Conservation (phyloP, 805 yeast genomes). For the Sugiyamaella lignohabitans region DNA sequence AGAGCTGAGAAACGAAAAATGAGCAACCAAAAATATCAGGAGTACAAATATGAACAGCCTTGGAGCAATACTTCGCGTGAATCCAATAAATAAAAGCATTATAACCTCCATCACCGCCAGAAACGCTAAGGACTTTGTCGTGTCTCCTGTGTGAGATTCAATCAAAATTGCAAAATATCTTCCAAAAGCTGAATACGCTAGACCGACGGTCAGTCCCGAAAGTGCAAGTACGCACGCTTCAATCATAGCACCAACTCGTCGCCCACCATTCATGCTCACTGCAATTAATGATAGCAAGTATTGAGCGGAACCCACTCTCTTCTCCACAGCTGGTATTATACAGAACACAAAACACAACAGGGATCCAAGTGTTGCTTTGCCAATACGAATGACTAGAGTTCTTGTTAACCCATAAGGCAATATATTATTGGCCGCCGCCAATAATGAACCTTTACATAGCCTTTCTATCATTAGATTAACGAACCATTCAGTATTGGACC, state of each 20-base stretch:
- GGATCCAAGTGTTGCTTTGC: conserved; percentile 15
- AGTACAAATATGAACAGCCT: conserved; percentile 43
- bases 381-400: conserved; percentile 12
- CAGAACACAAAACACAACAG: conserved; percentile 37
- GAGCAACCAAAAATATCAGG: conserved; percentile 44
- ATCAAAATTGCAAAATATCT: conserved; percentile 39
- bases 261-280: conserved; percentile 45
- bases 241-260: conserved; percentile 43
- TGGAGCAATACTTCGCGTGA: conserved; percentile 43
- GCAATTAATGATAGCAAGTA: conserved; percentile 42
- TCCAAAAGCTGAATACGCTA: conserved; percentile 38
- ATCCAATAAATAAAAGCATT: conserved; percentile 45
- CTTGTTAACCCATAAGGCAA: conserved; percentile 14
- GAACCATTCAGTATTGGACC: too few relatives aligned
- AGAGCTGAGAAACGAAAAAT: conserved; percentile 41
- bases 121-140: conserved; percentile 37
- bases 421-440: not conserved
- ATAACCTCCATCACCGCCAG: conserved; percentile 41
- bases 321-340: conserved; percentile 34
- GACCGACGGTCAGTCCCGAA: conserved; percentile 39
- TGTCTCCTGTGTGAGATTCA: conserved; percentile 23
- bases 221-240: conserved; percentile 38
- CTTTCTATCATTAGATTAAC: too few relatives aligned
- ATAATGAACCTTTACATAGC: too few relatives aligned
- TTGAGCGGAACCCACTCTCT: conserved; percentile 36